These are phyloP conservation scores for Lycium ferocissimum DNA, from an alignment of 257 asterid genomes.

Conservation along the genomic window DNA sequence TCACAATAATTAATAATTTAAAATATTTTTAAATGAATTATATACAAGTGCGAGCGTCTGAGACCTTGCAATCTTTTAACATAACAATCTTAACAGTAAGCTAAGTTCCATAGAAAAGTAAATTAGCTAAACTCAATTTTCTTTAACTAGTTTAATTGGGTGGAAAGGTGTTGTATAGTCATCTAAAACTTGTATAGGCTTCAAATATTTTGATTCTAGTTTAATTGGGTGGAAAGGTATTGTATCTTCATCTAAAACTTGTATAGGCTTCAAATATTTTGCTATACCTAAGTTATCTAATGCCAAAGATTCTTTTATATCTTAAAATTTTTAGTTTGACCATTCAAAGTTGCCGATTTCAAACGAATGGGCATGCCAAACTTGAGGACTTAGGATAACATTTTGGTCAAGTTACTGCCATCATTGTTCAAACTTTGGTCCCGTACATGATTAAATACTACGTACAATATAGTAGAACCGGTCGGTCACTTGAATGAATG, in stretches of 20 bases:
- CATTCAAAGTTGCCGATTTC: slow-evolving; percentile 4
- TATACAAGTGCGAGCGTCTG: too few species aligned
- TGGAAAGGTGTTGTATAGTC: background rate
- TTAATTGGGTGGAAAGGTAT: background rate
- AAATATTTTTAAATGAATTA: too few species aligned
- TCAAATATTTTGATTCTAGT: background rate
- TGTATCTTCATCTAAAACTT: background rate
- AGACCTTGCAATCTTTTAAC: too few species aligned
- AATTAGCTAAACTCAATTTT: too few species aligned
- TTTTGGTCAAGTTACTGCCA: background rate
- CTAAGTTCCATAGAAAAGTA: background rate
- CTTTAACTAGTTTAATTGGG: background rate
- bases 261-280: background rate
- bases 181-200: background rate
- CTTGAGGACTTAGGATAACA: background rate
- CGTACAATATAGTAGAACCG: background rate
- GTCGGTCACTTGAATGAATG: slow-evolving; percentile 18
- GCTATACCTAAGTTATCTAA: background rate
- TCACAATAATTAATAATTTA: background rate
- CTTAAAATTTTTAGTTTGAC: background rate
- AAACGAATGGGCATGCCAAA: background rate
- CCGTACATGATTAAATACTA: background rate
- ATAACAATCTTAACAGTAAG: background rate
- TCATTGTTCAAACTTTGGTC: background rate
- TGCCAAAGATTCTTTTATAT: background rate